These are phyloP conservation scores for Tolypocladium ophioglossoides DNA, from an alignment of 2,329 filamentous ascomycete genomes.

Conservation along the genomic window DNA sequence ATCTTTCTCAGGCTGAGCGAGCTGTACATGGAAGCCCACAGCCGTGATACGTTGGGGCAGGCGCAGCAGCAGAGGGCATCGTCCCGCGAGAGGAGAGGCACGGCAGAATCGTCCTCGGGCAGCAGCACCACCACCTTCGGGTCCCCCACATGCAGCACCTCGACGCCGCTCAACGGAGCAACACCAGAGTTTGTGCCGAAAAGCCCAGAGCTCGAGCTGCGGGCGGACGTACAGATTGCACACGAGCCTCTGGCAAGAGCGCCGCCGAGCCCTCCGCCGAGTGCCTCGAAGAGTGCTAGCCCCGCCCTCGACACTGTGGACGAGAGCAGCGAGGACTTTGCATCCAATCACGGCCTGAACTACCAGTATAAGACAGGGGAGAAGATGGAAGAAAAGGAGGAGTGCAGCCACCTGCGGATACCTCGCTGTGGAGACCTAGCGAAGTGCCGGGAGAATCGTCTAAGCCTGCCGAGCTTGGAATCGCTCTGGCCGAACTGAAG, in stretches of 20 bases:
- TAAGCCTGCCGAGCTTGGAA: constrained; percentile 3
- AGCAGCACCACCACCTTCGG: neutral
- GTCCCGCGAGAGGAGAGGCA: neutral
- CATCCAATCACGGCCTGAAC: constrained; percentile 5
- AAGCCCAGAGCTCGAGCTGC: neutral
- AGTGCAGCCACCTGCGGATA: neutral
- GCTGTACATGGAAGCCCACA: constrained; percentile 37
- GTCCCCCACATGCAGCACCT: neutral
- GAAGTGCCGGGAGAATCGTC: neutral
- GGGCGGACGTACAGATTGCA: neutral
- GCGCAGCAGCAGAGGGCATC: constrained; percentile 14
- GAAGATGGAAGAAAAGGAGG: neutral
- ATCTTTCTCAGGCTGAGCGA: constrained; percentile 37
- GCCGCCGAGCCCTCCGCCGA: neutral
- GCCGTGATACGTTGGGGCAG: constrained; percentile 27
- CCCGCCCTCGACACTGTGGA: constrained; percentile 14
- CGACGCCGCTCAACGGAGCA: constrained; percentile 13
- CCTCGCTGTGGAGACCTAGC: neutral
- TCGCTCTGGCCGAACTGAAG: constrained; percentile 1
- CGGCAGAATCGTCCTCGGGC: neutral
- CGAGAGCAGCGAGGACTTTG: constrained; percentile 11
- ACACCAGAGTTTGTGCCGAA: constrained; percentile 22
- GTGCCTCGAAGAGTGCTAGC: neutral
- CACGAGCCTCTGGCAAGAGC: neutral
- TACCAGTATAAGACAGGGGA: neutral